Evolutionary conservation across 2,329 filamentous ascomycete species (phyloP).

Genomic region (Aspergillus bombycis): DNA sequence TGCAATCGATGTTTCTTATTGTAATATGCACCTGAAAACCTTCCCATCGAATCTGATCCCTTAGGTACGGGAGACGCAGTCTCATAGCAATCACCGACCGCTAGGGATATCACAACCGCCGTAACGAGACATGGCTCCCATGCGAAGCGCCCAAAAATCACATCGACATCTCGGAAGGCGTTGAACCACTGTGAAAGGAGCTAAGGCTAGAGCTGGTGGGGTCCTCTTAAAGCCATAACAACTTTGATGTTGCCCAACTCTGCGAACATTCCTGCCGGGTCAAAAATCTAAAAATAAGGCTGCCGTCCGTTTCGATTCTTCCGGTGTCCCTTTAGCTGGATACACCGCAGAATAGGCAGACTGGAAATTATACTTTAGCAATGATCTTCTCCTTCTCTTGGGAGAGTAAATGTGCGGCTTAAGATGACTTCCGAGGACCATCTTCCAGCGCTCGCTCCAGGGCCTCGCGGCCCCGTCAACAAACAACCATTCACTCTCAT

Average conservation of each 20-base stretch:
- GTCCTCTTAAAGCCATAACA: not conserved
- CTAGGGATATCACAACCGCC: not conserved
- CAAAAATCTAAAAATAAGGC: not conserved
- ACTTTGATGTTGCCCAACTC: slow-evolving; percentile 2
- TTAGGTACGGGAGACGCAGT: not conserved
- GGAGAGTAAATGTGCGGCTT: not conserved
- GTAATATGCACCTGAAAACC: slow-evolving; percentile 1
- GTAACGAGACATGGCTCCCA: slow-evolving; percentile 1
- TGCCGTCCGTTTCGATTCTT: not conserved
- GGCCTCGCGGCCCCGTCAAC: slow-evolving; percentile 24
- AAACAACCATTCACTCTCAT: slow-evolving; percentile 23
- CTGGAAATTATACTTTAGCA: not conserved
- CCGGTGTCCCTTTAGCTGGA: not conserved
- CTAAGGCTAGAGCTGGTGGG: not conserved
- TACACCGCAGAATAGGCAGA: not conserved
- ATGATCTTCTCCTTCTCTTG: not conserved
- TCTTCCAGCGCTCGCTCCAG: slow-evolving; percentile 34
- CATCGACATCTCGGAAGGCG: slow-evolving; percentile 3
- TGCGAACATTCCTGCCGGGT: not conserved
- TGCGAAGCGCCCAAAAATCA: not conserved
- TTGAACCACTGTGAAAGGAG: not conserved
- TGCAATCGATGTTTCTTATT: not conserved
- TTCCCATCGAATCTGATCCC: not conserved
- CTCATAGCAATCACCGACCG: not conserved
- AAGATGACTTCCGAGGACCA: slow-evolving; percentile 25